Base-by-base conservation (phyloP, 2,329 filamentous ascomycete species). In the Claviceps sp. region DNA sequence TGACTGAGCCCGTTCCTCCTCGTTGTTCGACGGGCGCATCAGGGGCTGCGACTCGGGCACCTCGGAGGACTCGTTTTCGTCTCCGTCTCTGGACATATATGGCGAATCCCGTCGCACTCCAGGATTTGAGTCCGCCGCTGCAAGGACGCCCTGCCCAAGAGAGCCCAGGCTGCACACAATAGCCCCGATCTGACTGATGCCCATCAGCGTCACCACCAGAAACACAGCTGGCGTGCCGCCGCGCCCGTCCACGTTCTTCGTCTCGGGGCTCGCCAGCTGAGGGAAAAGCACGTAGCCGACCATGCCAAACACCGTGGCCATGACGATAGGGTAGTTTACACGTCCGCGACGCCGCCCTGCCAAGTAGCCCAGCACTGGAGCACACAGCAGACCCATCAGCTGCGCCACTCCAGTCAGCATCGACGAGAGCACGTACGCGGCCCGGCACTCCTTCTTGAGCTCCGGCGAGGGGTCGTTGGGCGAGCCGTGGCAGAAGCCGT, bases 91-190 rank as follows among this genome's bases (percentile, higher is more conserved):
- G 10, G 16, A 10, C 3, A 68, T 59, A 11, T 34, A 34, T 0
- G 63, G 61, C 4, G 62, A 55, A 43, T 61, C 57, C 11, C 56
- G 55, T 53, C 51, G 60, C 41, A 45, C 58, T 1, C 59, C 57
- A 34, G 60, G 60, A 13, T 63, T 60, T 13, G 64, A 62, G 4
- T 71, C 58, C 47, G 78, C 75, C 1, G 69, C 71, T 5, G 72
- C 70, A 22, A 94, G 73, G 22, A 97, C 84, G 4, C 89, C 90
- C 16, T 82, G 81, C 40, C 89, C 89, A 2, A 98, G 76, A 1
- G 93, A 81, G 1, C 87, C 89, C n/a, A 98, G 77, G 57, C 88
- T 95, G 70, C 90, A 96, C 1, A 98, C 93, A 54, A 98, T 97
- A 11, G 89, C 86, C 2, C 91, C 93, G 56, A 98, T 97, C 68